Evolutionary conservation across 2,329 filamentous ascomycete genomes (phyloP).

Genomic region (Apiospora saccharicola): DNA sequence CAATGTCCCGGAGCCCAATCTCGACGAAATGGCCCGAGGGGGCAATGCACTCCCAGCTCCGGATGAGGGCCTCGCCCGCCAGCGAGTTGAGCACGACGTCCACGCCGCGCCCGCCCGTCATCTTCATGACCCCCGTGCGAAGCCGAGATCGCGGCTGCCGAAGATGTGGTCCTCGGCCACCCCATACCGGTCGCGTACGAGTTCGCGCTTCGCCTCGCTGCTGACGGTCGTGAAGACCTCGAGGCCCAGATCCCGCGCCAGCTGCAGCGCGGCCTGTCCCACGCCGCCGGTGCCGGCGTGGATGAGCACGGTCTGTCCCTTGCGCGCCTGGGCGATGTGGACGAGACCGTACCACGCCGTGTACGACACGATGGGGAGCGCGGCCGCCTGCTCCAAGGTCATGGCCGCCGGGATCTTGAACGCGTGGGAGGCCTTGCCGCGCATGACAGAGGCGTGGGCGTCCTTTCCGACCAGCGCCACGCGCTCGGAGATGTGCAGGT

Average conservation of each 20-base stretch:
- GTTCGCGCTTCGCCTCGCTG: constrained; percentile 32
- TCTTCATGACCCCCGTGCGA: constrained; percentile 41
- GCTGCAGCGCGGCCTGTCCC: constrained; percentile 27
- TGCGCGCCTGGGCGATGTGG: constrained; percentile 13
- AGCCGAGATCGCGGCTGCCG: constrained; percentile 42
- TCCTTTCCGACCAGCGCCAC: background rate
- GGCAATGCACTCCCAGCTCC: constrained; percentile 29
- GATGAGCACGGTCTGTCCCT: constrained; percentile 28
- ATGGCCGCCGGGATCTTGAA: constrained; percentile 25
- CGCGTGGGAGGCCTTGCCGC: background rate
- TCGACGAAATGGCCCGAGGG: constrained; percentile 25
- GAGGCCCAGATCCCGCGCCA: constrained; percentile 23
- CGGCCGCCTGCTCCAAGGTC: constrained; percentile 25
- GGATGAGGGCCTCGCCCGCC: constrained; percentile 36
- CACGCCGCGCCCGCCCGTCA: constrained; percentile 44
- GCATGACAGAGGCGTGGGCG: background rate
- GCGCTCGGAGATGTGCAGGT: background rate
- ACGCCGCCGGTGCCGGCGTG: constrained; percentile 28
- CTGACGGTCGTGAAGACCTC: constrained; percentile 53
- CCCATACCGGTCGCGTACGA: constrained; percentile 39
- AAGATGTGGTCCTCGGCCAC: constrained; percentile 38
- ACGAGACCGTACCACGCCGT: constrained; percentile 28
- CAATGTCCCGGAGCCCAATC: constrained; percentile 29
- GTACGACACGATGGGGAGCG: constrained; percentile 11
- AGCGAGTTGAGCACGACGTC: constrained; percentile 55